Evolutionary conservation across 441 rosid species (phyloP).

Genomic region (Manihot esculenta): DNA sequence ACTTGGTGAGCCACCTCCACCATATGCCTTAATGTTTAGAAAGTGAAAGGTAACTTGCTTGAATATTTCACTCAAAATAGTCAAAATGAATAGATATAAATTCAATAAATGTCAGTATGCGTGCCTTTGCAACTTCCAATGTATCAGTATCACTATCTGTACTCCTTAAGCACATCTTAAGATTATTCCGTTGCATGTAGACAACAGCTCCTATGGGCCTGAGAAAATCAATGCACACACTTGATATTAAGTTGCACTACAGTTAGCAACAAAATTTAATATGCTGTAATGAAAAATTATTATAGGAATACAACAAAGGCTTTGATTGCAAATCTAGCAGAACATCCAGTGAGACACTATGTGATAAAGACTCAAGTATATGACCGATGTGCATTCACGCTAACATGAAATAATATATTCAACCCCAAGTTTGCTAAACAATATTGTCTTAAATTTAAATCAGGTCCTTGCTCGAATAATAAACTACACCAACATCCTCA

Average conservation of each 20-base stretch:
- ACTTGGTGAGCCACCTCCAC: constrained; percentile 66
- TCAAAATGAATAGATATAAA: constrained; percentile 7
- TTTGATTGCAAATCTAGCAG: no score
- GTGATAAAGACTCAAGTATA: background rate
- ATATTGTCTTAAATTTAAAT: background rate
- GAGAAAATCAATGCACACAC: constrained; percentile 14
- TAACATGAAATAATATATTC: background rate
- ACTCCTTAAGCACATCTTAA: constrained; percentile 80
- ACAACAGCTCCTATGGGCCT: constrained; percentile 85
- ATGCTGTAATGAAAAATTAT: background rate
- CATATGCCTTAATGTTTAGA: constrained; percentile 59
- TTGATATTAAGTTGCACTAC: background rate
- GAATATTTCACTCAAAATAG: constrained; percentile 1
- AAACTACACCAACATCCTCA: background rate
- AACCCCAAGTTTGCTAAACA: background rate
- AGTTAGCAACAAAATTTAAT: background rate
- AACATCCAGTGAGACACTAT: background rate
- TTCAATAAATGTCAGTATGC: constrained; percentile 11
- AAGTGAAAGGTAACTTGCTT: constrained; percentile 8
- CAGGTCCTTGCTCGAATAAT: background rate
- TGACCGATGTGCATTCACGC: background rate
- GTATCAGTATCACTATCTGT: constrained; percentile 54
- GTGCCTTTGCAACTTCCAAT: constrained; percentile 79
- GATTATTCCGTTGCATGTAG: constrained; percentile 61
- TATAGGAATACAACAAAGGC: no score